A percentile compares a stretch with the other conserved stretches of the same genome.
phyloP scores from a whole-genome alignment of 2,329 filamentous ascomycete species.

The Fusarium tupiense region DNA sequence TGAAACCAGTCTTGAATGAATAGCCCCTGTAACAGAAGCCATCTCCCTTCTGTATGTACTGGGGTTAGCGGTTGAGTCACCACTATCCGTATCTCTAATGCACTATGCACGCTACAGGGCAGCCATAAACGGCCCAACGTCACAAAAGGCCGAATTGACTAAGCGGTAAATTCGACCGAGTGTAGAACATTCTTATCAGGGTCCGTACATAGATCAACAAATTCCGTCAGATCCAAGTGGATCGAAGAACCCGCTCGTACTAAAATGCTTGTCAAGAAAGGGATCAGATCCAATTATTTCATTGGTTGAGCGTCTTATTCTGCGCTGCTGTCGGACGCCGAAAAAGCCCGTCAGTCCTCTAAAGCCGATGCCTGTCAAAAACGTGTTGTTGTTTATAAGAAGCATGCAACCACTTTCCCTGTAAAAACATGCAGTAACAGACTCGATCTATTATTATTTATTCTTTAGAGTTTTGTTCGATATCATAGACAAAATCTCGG shows the following conservation, averaged over 20 bases:
- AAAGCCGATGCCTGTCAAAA: neutral
- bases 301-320: neutral
- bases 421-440: neutral
- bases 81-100: neutral
- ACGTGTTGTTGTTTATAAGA: neutral
- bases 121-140: neutral
- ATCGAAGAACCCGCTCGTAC: neutral
- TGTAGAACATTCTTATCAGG: neutral
- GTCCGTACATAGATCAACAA: neutral
- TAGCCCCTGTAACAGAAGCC: neutral
- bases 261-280: neutral
- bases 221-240: neutral
- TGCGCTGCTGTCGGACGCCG: constrained; percentile 1
- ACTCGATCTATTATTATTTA: neutral
- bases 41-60: neutral
- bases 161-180: neutral
- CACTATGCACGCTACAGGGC: neutral
- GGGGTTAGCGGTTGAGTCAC: neutral
- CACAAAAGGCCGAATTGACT: neutral
- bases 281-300: neutral
- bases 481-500: neutral
- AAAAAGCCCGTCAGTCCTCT: constrained; percentile 2
- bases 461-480: neutral
- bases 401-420: neutral
- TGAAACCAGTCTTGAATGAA: neutral